Base-by-base conservation (phyloP, 331 rosid species). In the Ulmus americana region DNA sequence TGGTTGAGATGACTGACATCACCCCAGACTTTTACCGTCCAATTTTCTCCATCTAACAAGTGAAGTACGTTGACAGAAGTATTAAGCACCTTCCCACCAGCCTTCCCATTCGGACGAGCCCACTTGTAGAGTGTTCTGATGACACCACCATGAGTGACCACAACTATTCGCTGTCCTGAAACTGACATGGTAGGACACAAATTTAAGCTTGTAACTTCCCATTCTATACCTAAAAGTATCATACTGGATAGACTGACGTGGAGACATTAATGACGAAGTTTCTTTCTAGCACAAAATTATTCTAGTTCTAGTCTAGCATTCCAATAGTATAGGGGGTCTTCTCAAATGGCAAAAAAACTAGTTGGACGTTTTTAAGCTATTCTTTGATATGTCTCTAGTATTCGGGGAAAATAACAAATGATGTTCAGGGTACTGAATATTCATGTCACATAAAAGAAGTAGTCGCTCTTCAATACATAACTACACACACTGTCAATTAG, bases 91-190 rank as follows among this genome's bases (percentile, higher is more conserved):
- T 83, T 92, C 77, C 79, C 85, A 13, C 10, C 51, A 55, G 76
- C 46, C 48, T 50, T 65, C 35, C 70, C 73, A 8, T 72, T 66
- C 20, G 83, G 83, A 68, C 80, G 75, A 63, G 90, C 85, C 57
- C 82, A 59, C 56, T 52, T 69, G 67, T 76, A 61, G 40, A 92
- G 78, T 35, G 84, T 8, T 76, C 95, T 74, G 68, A 92, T 83
- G 51, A 86, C 78, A 72, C 90, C 97, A 0, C 95, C 95, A 67
- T 92, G 97, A 67, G 85, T 75, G 61, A 85, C 95, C 64, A 82
- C 82, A 0, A 74, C 71, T 52, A 89, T 84, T 71, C 85, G 80
- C 68, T 89, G 80, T 65, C 95, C 98, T 87, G 85, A 76, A 74
- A 54, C 60, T 49, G 61, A 62, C 16, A 72, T 1, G 38, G 54